A percentile compares a stretch with the other conserved stretches of the same genome.
Evolutionary conservation across 148 eudicot species (phyloP).

Genomic region (Fallopia convolvulus): DNA sequence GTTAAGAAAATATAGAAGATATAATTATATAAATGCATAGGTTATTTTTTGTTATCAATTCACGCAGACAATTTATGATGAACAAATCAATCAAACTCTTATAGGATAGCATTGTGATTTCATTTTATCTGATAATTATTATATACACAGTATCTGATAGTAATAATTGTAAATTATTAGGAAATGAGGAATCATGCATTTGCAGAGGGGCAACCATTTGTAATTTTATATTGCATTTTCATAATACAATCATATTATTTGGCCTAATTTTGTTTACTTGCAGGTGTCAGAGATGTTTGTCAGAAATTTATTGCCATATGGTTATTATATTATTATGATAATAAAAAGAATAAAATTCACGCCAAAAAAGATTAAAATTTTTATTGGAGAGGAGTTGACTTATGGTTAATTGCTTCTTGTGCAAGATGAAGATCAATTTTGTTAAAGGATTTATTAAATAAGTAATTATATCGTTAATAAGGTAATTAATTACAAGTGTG

Average conservation of each 20-base stretch:
- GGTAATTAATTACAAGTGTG: background rate
- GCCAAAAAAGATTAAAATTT: background rate
- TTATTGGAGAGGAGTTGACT: background rate
- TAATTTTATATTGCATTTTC: background rate
- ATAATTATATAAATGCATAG: background rate
- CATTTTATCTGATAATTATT: too few relatives aligned
- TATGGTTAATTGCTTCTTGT: slow-evolving; percentile 1
- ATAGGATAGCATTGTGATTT: background rate
- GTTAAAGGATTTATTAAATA: background rate
- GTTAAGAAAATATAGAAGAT: background rate
- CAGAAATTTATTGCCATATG: slow-evolving; percentile 14
- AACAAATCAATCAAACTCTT: background rate
- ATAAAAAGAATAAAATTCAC: background rate
- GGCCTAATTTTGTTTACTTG: slow-evolving; percentile 5
- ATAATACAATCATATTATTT: background rate
- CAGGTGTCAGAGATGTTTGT: slow-evolving; percentile 36
- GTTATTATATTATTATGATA: background rate
- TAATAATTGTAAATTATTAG: background rate
- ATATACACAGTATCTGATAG: background rate
- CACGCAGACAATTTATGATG: background rate
- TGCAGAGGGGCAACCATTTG: background rate
- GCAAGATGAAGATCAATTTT: background rate
- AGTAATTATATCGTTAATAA: background rate
- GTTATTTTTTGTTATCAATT: too few relatives aligned
- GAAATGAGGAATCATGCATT: slow-evolving; percentile 5